A percentile compares a stretch with the other conserved stretches of the same genome.
phyloP scores from a whole-genome alignment of 73 alveolate species.

The Effrenium voratum region DNA sequence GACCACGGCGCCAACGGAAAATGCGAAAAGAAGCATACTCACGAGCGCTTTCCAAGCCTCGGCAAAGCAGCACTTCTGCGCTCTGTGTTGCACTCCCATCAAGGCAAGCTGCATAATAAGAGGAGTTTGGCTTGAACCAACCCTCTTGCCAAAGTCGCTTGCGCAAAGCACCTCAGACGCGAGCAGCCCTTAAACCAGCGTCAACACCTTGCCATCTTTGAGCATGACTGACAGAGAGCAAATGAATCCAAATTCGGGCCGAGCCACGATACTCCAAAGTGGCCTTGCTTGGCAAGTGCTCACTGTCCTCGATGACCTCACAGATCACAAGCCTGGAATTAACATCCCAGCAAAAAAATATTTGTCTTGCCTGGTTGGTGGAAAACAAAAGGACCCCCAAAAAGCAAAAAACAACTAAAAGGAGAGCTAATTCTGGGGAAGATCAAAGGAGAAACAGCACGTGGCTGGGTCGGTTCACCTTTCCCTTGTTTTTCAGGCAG shows the following conservation, averaged over 20 bases:
- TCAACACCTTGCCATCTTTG: background rate
- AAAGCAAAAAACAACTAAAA: no score
- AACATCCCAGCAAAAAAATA: no score
- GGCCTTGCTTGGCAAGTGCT: conserved; percentile 62
- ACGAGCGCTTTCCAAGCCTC: conserved; percentile 32
- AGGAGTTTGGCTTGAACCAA: conserved; percentile 57
- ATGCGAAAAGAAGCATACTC: background rate
- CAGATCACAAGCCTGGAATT: no score
- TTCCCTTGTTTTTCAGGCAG: no score
- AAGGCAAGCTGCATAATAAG: background rate
- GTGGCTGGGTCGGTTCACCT: no score
- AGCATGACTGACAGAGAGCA: background rate
- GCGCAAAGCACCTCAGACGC: conserved; percentile 52
- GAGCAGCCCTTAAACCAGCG: background rate
- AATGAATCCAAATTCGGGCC: background rate
- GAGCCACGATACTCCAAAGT: conserved; percentile 55
- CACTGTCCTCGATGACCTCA: conserved; percentile 8
- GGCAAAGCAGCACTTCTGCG: background rate
- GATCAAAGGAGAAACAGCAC: no score
- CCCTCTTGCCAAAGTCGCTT: conserved; percentile 72
- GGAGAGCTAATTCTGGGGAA: no score
- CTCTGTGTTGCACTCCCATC: no score
- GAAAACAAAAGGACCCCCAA: no score
- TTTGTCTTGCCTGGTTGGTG: no score
- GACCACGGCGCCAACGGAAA: background rate